Evolutionary conservation across 768 basidiomycete genomes (phyloP), one percentile per base, ranked within the genome.

Genomic region (Boletellus emodensis): DNA sequence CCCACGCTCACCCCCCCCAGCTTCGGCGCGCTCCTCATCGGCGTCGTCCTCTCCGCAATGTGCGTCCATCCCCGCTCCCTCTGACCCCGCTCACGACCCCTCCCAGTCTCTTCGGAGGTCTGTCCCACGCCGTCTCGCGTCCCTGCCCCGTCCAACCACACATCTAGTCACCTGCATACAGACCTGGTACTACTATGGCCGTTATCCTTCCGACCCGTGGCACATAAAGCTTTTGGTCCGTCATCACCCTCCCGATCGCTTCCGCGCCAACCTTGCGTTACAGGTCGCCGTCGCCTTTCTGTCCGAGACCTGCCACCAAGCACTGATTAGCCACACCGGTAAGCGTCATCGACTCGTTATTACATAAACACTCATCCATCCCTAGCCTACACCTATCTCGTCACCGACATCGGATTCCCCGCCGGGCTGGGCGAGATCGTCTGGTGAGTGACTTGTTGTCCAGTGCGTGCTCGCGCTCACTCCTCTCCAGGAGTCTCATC

Each of bases 251-350:
- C 13, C 18, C 15, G 14, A 14, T 42, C 49, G 4, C n/a, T 28
- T 6, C 18, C 7, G 14, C 33, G 12, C 9, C 17, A 35, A 65
- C 15, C 12, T 17, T 30, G 32, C 14, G 8, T 28, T 10, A 13
- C 47, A 83, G 82, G 82, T 84, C 17, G 72, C 67, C 30, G 69
- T 68, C 10, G 79, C 80, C 9, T 74, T 83, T 63, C 0, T 72
- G 1, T 82, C 78, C 44, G 82, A 84, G 57, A 77, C 75, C 0
- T 60, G 78, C 3, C 82, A 84, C 52, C 83, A 84, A 56, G 72
- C 68, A 4, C 62, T 83, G 44, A 83, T 84, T 52, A 73, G 77
- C 1, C 81, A 83, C 53, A 73, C 77, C 2, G 70, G 82, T 75
- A 58, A 36, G 69, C 54, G 20, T 10, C 39, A n/a, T 32, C 13